Percentiles rank a stretch among this genome's conserved stretches.
Evolutionary conservation across 495 filamentous ascomycete species (phyloP).

Genomic region (Entonaema liquescens): DNA sequence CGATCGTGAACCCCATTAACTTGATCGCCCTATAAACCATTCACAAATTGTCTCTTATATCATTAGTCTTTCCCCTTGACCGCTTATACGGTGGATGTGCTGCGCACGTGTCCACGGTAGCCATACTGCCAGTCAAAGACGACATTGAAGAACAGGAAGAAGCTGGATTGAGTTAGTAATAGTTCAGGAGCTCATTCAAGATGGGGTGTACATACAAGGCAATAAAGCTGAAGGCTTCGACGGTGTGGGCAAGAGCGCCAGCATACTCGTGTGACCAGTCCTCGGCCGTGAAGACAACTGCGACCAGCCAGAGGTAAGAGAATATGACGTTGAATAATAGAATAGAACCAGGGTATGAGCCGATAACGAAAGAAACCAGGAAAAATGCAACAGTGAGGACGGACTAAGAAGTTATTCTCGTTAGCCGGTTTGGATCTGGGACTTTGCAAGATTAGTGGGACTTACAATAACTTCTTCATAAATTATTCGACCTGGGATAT

Average conservation of each 20-base stretch:
- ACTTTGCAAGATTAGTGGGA: not conserved
- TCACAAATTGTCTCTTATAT: not conserved
- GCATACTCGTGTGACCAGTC: conserved; percentile 56
- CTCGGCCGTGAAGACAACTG: conserved; percentile 66
- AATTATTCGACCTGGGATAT: conserved; percentile 56
- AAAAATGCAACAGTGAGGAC: conserved; percentile 67
- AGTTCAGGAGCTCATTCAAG: not conserved
- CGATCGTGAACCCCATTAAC: not conserved
- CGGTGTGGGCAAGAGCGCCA: conserved; percentile 57
- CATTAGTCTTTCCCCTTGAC: not conserved
- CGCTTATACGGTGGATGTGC: conserved; percentile 24
- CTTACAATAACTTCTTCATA: conserved; percentile 68
- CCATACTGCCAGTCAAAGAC: conserved; percentile 57
- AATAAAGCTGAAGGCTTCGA: conserved; percentile 69
- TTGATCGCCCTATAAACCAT: not conserved
- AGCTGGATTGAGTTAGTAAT: conserved; percentile 53
- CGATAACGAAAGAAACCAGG: conserved; percentile 64
- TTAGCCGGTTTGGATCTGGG: conserved; percentile 12
- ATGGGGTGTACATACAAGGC: conserved; percentile 62
- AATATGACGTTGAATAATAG: conserved; percentile 67
- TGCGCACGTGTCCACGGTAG: conserved; percentile 40
- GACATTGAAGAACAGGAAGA: conserved; percentile 64
- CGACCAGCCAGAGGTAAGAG: conserved; percentile 71
- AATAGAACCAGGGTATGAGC: conserved; percentile 57
- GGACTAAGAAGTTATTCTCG: conserved; percentile 47